Percentiles rank a stretch among this genome's conserved stretches.
phyloP scores from a whole-genome alignment of 2,329 filamentous ascomycete species.

The Verticillium zaregamsianum region DNA sequence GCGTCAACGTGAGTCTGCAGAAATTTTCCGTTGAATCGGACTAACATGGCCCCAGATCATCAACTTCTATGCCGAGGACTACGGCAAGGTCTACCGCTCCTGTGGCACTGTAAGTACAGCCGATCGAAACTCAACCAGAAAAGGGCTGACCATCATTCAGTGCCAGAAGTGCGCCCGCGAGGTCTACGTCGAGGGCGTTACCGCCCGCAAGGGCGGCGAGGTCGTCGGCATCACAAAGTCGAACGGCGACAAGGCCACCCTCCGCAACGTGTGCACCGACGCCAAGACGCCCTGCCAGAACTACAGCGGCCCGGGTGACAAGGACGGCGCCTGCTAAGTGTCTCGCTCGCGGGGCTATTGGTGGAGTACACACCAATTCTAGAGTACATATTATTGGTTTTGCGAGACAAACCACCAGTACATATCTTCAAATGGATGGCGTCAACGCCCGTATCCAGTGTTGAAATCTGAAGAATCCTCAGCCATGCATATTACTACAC shows the following conservation, averaged over 20 bases:
- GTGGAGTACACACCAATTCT: no score
- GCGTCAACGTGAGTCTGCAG: constrained; percentile 15
- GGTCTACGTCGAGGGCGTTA: constrained; percentile 10
- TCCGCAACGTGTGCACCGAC: constrained; percentile 14
- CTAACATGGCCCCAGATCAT: constrained; percentile 16
- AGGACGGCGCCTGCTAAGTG: constrained; percentile 10
- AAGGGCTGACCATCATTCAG: neutral
- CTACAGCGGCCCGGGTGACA: constrained; percentile 12
- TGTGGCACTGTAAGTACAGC: constrained; percentile 35
- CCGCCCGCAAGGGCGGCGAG: constrained; percentile 8
- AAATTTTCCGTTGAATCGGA: neutral
- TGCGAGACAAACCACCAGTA: no score
- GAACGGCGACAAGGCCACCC: constrained; percentile 9
- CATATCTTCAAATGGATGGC: no score
- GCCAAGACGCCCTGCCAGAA: constrained; percentile 14
- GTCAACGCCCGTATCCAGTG: no score
- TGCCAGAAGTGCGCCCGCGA: constrained; percentile 10
- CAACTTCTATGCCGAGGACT: constrained; percentile 39
- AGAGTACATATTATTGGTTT: no score
- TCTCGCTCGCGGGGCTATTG: no score
- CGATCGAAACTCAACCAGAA: constrained; percentile 2
- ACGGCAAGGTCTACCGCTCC: constrained; percentile 37
- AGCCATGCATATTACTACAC: no score
- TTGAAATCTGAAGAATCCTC: no score
- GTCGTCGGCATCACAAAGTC: constrained; percentile 10